These are phyloP conservation scores for Capronia epimyces DNA, from an alignment of 2,329 filamentous ascomycete genomes.

Conservation along the genomic window DNA sequence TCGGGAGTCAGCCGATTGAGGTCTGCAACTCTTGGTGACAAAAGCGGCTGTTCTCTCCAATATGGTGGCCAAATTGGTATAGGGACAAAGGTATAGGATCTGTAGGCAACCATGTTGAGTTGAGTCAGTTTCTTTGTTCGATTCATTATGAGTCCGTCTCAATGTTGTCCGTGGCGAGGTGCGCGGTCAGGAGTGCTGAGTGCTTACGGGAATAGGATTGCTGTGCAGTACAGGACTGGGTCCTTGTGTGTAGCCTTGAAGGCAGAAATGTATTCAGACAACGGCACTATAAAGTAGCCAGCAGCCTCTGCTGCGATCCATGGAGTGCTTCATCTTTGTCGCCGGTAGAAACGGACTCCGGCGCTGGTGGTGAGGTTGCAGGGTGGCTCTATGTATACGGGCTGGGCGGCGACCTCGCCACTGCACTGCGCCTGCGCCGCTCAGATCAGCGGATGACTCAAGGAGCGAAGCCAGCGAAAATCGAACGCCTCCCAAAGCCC, in stretches of 20 bases:
- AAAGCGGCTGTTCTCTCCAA: not conserved
- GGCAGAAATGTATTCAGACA: slow-evolving; percentile 8
- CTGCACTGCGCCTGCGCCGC: slow-evolving; percentile 4
- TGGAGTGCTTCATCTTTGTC: slow-evolving; percentile 18
- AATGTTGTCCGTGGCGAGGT: slow-evolving; percentile 7
- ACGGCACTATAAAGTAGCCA: slow-evolving; percentile 3
- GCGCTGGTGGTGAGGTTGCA: slow-evolving; percentile 4
- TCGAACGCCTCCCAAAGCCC: not conserved
- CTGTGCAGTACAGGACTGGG: not conserved
- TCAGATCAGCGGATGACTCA: slow-evolving; percentile 25
- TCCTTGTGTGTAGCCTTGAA: not conserved
- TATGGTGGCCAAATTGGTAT: slow-evolving; percentile 7
- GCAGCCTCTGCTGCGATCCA: slow-evolving; percentile 23
- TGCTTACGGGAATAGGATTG: slow-evolving; percentile 8
- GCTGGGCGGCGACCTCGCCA: slow-evolving; percentile 7
- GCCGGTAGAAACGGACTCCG: slow-evolving; percentile 4
- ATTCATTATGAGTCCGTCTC: slow-evolving; percentile 15
- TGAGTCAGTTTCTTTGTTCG: slow-evolving; percentile 20
- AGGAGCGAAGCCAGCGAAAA: slow-evolving; percentile 1
- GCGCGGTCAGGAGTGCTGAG: slow-evolving; percentile 1
- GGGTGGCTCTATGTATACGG: slow-evolving; percentile 8
- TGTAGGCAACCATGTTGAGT: slow-evolving; percentile 20
- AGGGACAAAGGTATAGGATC: slow-evolving; percentile 12
- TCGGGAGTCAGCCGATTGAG: slow-evolving; percentile 1
- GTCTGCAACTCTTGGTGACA: not conserved